Evolutionary conservation across 2,329 filamentous ascomycete species (phyloP).

Genomic region (Bisporella sp.): DNA sequence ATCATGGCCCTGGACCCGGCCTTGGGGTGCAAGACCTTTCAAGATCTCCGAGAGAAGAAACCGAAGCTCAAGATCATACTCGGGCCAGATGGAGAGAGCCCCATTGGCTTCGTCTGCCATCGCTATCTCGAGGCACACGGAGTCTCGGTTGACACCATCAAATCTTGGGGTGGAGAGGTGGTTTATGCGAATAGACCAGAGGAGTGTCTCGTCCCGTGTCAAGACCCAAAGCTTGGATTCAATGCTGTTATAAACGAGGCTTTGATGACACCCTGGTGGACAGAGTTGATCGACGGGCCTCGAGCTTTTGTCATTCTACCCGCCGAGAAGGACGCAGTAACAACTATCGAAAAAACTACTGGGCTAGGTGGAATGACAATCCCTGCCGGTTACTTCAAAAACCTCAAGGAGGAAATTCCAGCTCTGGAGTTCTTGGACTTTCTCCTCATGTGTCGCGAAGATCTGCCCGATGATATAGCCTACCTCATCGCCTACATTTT

Average conservation of each 20-base stretch:
- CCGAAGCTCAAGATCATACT: neutral
- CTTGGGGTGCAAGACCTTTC: neutral
- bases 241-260: neutral
- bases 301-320: neutral
- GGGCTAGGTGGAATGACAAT: neutral
- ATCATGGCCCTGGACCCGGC: neutral
- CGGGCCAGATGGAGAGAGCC: neutral
- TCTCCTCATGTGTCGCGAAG: neutral
- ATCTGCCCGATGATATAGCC: neutral
- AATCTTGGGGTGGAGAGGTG: neutral
- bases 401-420: neutral
- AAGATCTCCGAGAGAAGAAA: neutral
- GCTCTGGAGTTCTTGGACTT: neutral
- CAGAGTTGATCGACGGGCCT: neutral
- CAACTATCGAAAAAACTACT: neutral
- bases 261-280: neutral
- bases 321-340: neutral
- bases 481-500: neutral
- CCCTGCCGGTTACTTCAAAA: neutral
- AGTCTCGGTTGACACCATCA: neutral
- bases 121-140: neutral
- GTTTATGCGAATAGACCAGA: neutral
- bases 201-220: neutral
- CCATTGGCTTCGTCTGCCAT: neutral
- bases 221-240: neutral